Evolutionary conservation across 257 asterid genomes (phyloP).

Genomic region (Fraxinus excelsior): DNA sequence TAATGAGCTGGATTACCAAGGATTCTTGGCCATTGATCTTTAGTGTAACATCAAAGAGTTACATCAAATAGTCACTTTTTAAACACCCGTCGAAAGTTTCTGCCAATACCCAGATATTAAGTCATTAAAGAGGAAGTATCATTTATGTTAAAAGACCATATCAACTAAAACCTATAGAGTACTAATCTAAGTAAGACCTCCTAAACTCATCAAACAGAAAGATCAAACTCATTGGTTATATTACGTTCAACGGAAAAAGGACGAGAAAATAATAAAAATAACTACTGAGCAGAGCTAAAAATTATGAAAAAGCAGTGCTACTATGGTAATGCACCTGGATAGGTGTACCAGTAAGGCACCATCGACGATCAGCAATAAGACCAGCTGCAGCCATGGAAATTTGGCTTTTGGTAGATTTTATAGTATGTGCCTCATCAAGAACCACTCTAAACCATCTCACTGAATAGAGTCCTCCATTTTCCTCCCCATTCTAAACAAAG

Average conservation of each 20-base stretch:
- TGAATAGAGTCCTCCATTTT: slow-evolving; percentile 73
- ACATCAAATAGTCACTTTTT: not conserved
- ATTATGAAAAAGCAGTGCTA: slow-evolving; percentile 11
- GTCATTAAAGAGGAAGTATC: not conserved
- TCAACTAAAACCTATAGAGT: not conserved
- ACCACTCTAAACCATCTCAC: slow-evolving; percentile 91
- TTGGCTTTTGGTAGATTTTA: slow-evolving; percentile 94
- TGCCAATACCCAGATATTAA: not conserved
- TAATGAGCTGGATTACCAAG: not conserved
- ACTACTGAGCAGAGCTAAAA: not conserved
- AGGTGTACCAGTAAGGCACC: slow-evolving; percentile 99
- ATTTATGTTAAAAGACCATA: not conserved
- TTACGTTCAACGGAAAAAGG: slow-evolving; percentile 2
- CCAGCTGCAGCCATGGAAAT: slow-evolving; percentile 87
- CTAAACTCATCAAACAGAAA: not conserved
- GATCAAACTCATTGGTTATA: not conserved
- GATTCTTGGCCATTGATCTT: not conserved
- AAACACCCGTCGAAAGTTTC: not conserved
- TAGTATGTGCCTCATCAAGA: slow-evolving; percentile 97
- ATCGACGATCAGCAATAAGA: slow-evolving; percentile 81
- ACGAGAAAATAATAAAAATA: slow-evolving; percentile 6
- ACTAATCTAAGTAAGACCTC: not conserved
- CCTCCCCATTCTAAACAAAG: slow-evolving; percentile 65
- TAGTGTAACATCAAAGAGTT: not conserved
- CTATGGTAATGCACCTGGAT: slow-evolving; percentile 63